These are phyloP conservation scores for Aspergillus affinis DNA, from an alignment of 495 filamentous ascomycete species.

Conservation along the genomic window DNA sequence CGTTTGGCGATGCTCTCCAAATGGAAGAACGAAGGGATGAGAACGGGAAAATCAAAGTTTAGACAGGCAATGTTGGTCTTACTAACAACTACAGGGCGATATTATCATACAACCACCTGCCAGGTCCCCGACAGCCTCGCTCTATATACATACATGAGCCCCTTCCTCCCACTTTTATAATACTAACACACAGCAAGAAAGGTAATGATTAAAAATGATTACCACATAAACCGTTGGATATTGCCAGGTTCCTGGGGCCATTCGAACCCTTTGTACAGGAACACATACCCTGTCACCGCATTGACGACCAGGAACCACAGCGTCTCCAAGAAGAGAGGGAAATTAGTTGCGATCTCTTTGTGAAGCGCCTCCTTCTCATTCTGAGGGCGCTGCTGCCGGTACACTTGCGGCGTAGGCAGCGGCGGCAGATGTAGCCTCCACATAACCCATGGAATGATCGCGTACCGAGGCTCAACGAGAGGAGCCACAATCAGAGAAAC, in stretches of 20 bases:
- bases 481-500: slow-evolving; percentile 83
- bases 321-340: slow-evolving; percentile 67
- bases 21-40: not conserved
- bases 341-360: slow-evolving; percentile 32
- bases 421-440: slow-evolving; percentile 80
- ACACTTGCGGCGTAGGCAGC: slow-evolving; percentile 33
- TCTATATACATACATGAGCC: not conserved
- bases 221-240: slow-evolving; percentile 95
- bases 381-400: slow-evolving; percentile 22
- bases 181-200: not conserved
- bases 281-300: slow-evolving; percentile 72
- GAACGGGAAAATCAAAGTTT: not conserved
- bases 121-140: not conserved
- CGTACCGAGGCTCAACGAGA: slow-evolving; percentile 91
- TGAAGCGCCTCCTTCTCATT: slow-evolving; percentile 28
- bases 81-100: not conserved
- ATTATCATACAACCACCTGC: not conserved
- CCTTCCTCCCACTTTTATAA: not conserved
- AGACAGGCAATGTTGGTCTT: not conserved
- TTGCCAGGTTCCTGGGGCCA: slow-evolving; percentile 79
- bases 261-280: slow-evolving; percentile 74
- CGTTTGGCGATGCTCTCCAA: not conserved
- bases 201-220: slow-evolving; percentile 10
- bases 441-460: slow-evolving; percentile 92
- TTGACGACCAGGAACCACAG: slow-evolving; percentile 76